A percentile compares a stretch with the other conserved stretches of the same genome.
Evolutionary conservation across 805 yeast genomes (phyloP).

Genomic region (Starmerella sp.): DNA sequence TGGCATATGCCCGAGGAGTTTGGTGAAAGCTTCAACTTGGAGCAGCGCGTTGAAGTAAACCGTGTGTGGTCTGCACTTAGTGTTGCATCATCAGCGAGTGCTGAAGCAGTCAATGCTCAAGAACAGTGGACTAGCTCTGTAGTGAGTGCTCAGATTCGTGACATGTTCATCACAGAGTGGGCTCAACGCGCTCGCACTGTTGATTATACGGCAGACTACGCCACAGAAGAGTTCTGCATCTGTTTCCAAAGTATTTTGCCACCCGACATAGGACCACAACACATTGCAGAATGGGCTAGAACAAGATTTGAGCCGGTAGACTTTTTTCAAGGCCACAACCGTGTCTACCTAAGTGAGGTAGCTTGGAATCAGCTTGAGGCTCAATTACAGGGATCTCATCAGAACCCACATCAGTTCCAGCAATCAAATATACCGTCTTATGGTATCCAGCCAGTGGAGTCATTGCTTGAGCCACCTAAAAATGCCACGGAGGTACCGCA

Average conservation of each 20-base stretch:
- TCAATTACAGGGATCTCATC: constrained; percentile 5
- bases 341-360: constrained; percentile 32
- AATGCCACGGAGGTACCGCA: constrained; percentile 14
- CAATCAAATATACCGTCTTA: neutral
- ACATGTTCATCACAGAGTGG: constrained; percentile 32
- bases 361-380: constrained; percentile 32
- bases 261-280: constrained; percentile 24
- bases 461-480: constrained; percentile 10
- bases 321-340: constrained; percentile 29
- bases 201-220: constrained; percentile 35
- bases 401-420: neutral
- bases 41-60: constrained; percentile 22
- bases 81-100: constrained; percentile 25
- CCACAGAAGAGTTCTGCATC: constrained; percentile 30
- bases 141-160: constrained; percentile 32
- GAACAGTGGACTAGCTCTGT: constrained; percentile 29
- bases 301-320: constrained; percentile 28
- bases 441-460: constrained; percentile 4
- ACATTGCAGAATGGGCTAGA: constrained; percentile 28
- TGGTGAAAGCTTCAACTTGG: constrained; percentile 20
- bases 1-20: constrained; percentile 21
- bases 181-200: constrained; percentile 24
- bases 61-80: constrained; percentile 31
- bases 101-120: constrained; percentile 19
- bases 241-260: constrained; percentile 29